Conservation (phyloP, 345 rosid genomes). For the Brassica incana region DNA sequence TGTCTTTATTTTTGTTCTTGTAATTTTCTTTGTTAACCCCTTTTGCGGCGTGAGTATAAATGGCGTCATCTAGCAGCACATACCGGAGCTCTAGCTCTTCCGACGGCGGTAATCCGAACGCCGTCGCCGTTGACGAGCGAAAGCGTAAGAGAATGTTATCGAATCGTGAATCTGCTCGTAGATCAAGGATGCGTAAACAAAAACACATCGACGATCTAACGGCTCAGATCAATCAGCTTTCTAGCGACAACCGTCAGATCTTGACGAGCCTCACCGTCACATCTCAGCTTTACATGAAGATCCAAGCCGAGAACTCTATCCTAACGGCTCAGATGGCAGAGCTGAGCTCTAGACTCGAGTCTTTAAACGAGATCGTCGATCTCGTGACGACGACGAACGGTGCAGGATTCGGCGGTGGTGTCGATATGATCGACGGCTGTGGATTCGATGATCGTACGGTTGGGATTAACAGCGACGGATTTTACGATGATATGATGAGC, state of each 20-base stretch:
- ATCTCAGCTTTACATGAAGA: slow-evolving; percentile 50
- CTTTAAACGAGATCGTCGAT: slow-evolving; percentile 63
- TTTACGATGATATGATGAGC: slow-evolving; percentile 35
- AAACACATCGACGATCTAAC: slow-evolving; percentile 71
- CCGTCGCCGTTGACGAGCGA: slow-evolving; percentile 53
- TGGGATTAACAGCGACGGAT: slow-evolving; percentile 36
- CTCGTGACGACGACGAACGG: slow-evolving; percentile 34
- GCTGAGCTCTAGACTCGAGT: slow-evolving; percentile 68
- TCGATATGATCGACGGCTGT: slow-evolving; percentile 39
- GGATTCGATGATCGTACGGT: slow-evolving; percentile 39
- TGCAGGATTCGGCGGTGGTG: slow-evolving; percentile 14
- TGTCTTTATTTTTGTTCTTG: slow-evolving; percentile 10
- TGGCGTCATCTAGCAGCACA: slow-evolving; percentile 69
- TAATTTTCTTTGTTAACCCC: not conserved
- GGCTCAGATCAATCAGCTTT: slow-evolving; percentile 53
- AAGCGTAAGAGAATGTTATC: slow-evolving; percentile 89
- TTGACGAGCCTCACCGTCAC: slow-evolving; percentile 52
- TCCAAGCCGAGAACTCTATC: slow-evolving; percentile 77
- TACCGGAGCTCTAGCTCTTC: slow-evolving; percentile 59
- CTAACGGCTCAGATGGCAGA: slow-evolving; percentile 71
- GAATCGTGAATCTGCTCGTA: slow-evolving; percentile 82
- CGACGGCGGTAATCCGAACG: slow-evolving; percentile 45
- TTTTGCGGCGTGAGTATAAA: slow-evolving; percentile 32
- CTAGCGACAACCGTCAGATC: slow-evolving; percentile 59
- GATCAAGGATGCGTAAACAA: slow-evolving; percentile 87